These are phyloP conservation scores for Septoria petroselini DNA, from an alignment of 2,329 filamentous ascomycete species.

Conservation along the genomic window DNA sequence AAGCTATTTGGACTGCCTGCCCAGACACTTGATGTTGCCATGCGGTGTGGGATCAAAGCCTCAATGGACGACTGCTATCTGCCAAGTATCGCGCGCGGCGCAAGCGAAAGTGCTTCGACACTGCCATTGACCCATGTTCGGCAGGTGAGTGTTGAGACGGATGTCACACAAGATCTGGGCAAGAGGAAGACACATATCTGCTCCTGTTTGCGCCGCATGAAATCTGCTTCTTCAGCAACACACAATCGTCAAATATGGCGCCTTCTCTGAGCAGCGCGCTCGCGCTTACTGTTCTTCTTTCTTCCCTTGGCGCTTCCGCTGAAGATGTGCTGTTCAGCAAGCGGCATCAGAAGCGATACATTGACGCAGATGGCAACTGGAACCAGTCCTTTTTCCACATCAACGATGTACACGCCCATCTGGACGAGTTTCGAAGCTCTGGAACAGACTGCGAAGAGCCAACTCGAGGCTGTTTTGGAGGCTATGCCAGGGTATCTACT, in stretches of 20 bases:
- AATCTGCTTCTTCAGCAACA: not conserved
- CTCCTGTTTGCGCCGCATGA: not conserved
- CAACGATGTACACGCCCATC: constrained; percentile 66
- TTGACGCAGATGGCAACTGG: constrained; percentile 27
- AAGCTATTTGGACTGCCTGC: not conserved
- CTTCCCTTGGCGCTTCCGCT: constrained; percentile 8
- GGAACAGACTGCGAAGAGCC: constrained; percentile 61
- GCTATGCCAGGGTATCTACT: constrained; percentile 63
- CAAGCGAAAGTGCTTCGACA: constrained; percentile 10
- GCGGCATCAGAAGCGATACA: constrained; percentile 25
- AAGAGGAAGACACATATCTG: not conserved
- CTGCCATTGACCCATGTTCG: not conserved
- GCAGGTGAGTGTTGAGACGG: constrained; percentile 2
- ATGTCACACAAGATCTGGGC: not conserved
- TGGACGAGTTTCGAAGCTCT: constrained; percentile 60
- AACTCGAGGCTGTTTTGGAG: constrained; percentile 59
- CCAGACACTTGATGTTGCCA: constrained; percentile 5
- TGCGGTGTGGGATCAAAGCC: not conserved
- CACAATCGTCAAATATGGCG: not conserved
- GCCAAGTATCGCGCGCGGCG: constrained; percentile 1
- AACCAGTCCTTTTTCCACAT: constrained; percentile 59
- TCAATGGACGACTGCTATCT: constrained; percentile 12
- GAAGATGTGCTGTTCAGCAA: constrained; percentile 28
- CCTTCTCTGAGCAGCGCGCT: not conserved
- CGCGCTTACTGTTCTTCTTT: constrained; percentile 3